phyloP scores from a whole-genome alignment of 2,329 filamentous ascomycete species.

The Penicillium griseofulvum region DNA sequence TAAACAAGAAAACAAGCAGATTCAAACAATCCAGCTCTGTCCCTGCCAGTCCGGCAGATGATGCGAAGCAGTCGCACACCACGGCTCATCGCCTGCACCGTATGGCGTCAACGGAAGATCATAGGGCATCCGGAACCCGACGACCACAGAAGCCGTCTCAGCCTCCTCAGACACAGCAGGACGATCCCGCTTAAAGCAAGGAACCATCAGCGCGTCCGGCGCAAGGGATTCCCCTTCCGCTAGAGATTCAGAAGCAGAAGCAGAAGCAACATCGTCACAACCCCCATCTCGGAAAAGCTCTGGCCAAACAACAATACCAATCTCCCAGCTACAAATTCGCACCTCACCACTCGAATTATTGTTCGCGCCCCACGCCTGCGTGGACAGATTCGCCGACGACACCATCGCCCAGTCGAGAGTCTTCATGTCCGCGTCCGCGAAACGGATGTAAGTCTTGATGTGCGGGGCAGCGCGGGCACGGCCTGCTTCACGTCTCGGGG shows the following conservation, averaged over 20 bases:
- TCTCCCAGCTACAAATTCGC: slow-evolving; percentile 76
- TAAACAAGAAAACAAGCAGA: slow-evolving; percentile 17
- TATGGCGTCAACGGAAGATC: slow-evolving; percentile 71
- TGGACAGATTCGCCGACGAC: slow-evolving; percentile 88
- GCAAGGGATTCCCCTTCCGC: background rate
- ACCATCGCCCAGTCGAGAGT: slow-evolving; percentile 78
- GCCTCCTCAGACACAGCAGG: slow-evolving; percentile 37
- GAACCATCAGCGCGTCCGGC: slow-evolving; percentile 58
- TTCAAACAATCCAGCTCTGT: slow-evolving; percentile 58
- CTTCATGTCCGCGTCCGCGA: slow-evolving; percentile 39
- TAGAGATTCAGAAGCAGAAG: background rate
- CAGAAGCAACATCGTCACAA: background rate
- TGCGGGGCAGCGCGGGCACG: slow-evolving; percentile 74
- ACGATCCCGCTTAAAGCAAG: slow-evolving; percentile 63
- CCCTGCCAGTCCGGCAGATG: slow-evolving; percentile 58
- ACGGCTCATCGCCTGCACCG: slow-evolving; percentile 62
- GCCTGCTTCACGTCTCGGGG: slow-evolving; percentile 50
- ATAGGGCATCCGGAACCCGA: slow-evolving; percentile 81
- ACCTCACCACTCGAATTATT: slow-evolving; percentile 58
- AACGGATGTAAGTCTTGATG: slow-evolving; percentile 84
- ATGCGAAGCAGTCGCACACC: slow-evolving; percentile 67
- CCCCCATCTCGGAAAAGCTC: slow-evolving; percentile 43
- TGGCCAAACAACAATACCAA: slow-evolving; percentile 82
- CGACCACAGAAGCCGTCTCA: slow-evolving; percentile 35
- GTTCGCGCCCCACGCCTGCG: slow-evolving; percentile 80